Evolutionary conservation across 257 asterid genomes (phyloP).

Genomic region (Salvia splendens): DNA sequence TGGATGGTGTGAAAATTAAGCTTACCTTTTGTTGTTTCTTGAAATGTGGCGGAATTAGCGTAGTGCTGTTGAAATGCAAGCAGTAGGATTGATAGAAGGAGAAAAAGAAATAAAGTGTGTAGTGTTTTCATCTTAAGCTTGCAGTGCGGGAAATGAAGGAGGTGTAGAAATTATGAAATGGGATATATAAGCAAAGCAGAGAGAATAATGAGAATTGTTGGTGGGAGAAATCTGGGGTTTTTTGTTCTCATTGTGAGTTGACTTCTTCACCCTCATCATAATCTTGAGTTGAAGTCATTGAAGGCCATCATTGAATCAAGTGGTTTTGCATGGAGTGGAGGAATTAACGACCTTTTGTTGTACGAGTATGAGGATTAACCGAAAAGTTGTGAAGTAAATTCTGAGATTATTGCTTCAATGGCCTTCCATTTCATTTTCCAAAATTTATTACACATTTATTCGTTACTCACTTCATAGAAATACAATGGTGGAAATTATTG

Average conservation of each 20-base stretch:
- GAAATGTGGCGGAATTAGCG: constrained; percentile 32
- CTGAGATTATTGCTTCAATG: too few species aligned
- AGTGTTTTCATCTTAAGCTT: constrained; percentile 41
- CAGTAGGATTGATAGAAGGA: constrained; percentile 44
- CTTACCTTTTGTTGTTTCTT: constrained; percentile 49
- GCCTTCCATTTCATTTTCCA: too few species aligned
- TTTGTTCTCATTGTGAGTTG: constrained; percentile 49
- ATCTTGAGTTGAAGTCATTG: constrained; percentile 34
- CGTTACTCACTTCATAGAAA: too few species aligned
- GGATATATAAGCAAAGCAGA: constrained; percentile 35
- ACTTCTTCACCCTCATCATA: constrained; percentile 46
- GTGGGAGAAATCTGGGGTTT: constrained; percentile 31
- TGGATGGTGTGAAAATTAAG: not conserved
- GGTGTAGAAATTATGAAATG: constrained; percentile 28
- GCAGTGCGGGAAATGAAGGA: constrained; percentile 27
- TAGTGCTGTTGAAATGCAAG: constrained; percentile 38
- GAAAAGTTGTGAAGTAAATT: too few species aligned
- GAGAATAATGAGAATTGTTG: constrained; percentile 14
- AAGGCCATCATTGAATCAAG: constrained; percentile 33
- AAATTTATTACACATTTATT: too few species aligned
- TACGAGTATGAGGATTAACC: too few species aligned
- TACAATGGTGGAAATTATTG: too few species aligned
- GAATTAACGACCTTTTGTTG: too few species aligned
- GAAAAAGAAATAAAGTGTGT: constrained; percentile 35
- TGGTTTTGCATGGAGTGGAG: constrained; percentile 8